A percentile compares a stretch with the other conserved stretches of the same genome.
phyloP scores from a whole-genome alignment of 2,329 filamentous ascomycete genomes.

The Byssothecium circinans region DNA sequence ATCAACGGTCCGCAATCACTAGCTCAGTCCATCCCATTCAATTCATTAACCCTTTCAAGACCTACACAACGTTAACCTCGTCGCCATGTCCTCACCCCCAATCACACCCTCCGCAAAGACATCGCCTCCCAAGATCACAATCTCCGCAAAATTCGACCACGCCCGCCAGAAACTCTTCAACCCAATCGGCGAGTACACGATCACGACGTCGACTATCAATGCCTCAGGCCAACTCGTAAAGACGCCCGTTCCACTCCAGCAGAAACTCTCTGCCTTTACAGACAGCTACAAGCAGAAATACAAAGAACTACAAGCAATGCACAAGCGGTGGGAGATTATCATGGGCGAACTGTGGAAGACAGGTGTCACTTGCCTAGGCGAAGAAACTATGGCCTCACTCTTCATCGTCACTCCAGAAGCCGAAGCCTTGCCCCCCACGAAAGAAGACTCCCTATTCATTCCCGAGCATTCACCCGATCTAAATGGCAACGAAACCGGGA shows the following conservation, averaged over 20 bases:
- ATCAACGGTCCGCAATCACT: slow-evolving; percentile 1
- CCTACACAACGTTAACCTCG: slow-evolving; percentile 13
- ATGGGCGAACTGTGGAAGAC: slow-evolving; percentile 36
- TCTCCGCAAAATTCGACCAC: slow-evolving; percentile 21
- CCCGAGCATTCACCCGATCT: slow-evolving; percentile 12
- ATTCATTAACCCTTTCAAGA: neutral
- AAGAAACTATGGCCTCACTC: slow-evolving; percentile 21
- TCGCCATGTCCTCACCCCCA: slow-evolving; percentile 4
- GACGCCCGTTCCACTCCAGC: slow-evolving; percentile 18
- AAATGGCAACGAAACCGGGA: slow-evolving; percentile 7
- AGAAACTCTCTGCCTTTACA: slow-evolving; percentile 25
- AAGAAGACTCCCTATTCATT: slow-evolving; percentile 19
- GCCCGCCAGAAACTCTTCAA: slow-evolving; percentile 19
- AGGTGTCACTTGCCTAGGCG: slow-evolving; percentile 25
- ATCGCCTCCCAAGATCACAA: slow-evolving; percentile 18
- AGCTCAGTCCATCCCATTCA: slow-evolving; percentile 5
- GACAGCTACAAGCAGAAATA: slow-evolving; percentile 20
- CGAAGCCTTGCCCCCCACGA: slow-evolving; percentile 1
- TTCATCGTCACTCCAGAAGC: slow-evolving; percentile 9
- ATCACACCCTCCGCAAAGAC: slow-evolving; percentile 8
- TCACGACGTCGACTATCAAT: slow-evolving; percentile 12
- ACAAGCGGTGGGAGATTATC: slow-evolving; percentile 29
- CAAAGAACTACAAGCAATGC: slow-evolving; percentile 20
- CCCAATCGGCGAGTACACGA: slow-evolving; percentile 20
- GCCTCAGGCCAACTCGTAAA: slow-evolving; percentile 12